Base-by-base conservation (phyloP, 2,329 filamentous ascomycete species). In the Fusarium drepaniforme region DNA sequence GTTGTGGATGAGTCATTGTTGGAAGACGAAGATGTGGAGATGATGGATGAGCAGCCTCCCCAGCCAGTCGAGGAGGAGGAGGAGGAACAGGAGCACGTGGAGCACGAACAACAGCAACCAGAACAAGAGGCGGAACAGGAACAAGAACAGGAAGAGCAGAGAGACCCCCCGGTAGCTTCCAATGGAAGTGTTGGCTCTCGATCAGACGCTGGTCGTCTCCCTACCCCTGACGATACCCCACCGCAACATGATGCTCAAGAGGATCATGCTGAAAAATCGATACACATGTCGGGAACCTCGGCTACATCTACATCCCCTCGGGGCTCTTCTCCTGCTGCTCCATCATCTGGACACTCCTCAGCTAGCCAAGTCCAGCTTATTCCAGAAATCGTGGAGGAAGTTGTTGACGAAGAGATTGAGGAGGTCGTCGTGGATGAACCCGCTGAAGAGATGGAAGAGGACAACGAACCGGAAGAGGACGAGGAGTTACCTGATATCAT, bases 141-240 rank as follows among this genome's bases (percentile, higher is more conserved):
- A 18, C 72, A 71, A 9, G 63, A 46, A n/a, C 57, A 71, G n/a
- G 70, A 70, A 63, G 56, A 63, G n/a, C 66, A 67, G 21, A 64
- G 61, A 7, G 67, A 46, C 7, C 67, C 56, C 35, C 67, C 38
- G 33, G 60, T 59, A 35, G 70, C 74, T 58, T 84, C 82, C 9
- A 80, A 81, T 70, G 79, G 68, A 71, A 81, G 75, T 73, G 74
- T 70, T 65, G 78, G 80, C 72, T 84, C 82, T 75, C 83, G 77
- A 77, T 84, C 81, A 71, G 84, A 83, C 46, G 82, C 83, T 30
- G 85, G 81, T 60, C 86, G 87, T 71, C 82, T 90, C 71, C 87
- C 88, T 70, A 89, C 88, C 46, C 88, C 88, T 64, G 88, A 90
- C 72, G 85, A 89, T 73, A 89, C 85, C 64, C 85, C 85, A 18